Evolutionary conservation across 768 basidiomycete species (phyloP).

Genomic region (Gloeophyllum trabeum): DNA sequence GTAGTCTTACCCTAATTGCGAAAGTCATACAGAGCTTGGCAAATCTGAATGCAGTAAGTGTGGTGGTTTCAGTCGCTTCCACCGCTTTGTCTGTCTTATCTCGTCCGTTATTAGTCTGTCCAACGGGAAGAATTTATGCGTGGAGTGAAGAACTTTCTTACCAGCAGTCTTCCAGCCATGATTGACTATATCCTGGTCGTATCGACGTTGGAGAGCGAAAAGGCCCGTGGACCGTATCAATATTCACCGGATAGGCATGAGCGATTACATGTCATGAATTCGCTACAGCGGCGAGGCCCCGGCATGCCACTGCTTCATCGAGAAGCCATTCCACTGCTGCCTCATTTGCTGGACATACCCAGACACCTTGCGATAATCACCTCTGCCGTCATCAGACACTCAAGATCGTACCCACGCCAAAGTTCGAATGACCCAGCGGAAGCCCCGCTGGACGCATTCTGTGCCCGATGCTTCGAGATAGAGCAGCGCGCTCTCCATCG

Average conservation of each 20-base stretch:
- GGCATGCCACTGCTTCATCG: conserved; percentile 46
- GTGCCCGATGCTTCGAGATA: conserved; percentile 50
- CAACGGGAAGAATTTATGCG: conserved; percentile 81
- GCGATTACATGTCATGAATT: conserved; percentile 39
- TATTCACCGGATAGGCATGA: conserved; percentile 29
- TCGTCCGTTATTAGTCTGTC: conserved; percentile 27
- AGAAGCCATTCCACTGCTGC: conserved; percentile 64
- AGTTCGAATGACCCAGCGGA: conserved; percentile 24
- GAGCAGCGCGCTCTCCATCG: conserved; percentile 50
- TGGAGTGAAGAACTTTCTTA: conserved; percentile 63
- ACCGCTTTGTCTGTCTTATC: not conserved
- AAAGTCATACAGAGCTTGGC: conserved; percentile 87
- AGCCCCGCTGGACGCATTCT: conserved; percentile 40
- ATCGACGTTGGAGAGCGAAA: conserved; percentile 37
- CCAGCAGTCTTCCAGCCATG: conserved; percentile 56
- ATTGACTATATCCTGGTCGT: conserved; percentile 66
- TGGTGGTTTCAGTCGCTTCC: not conserved
- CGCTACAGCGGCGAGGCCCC: conserved; percentile 44
- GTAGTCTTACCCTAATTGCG: conserved; percentile 76
- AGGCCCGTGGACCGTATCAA: conserved; percentile 13
- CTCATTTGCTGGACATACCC: conserved; percentile 68
- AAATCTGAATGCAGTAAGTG: conserved; percentile 63
- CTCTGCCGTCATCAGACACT: conserved; percentile 61
- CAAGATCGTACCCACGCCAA: conserved; percentile 27
- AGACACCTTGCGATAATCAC: conserved; percentile 68